Percentiles rank a stretch among this genome's conserved stretches.
phyloP scores from a whole-genome alignment of 2,329 filamentous ascomycete species.

The Aspergillus piperis region DNA sequence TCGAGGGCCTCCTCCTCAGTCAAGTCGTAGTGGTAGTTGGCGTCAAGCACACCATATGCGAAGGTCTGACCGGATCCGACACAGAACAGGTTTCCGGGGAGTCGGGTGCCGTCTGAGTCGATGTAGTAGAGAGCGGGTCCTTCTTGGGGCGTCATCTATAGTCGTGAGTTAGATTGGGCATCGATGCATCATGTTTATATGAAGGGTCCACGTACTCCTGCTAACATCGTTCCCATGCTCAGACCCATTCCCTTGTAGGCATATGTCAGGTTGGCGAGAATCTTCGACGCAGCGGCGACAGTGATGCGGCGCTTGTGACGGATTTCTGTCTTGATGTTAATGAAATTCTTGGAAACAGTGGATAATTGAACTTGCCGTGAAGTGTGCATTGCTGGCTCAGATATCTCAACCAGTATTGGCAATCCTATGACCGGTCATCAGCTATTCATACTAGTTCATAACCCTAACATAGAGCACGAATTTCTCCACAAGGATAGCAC shows the following conservation, averaged over 20 bases:
- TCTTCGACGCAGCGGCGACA: conserved; percentile 95
- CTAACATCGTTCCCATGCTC: conserved; percentile 99
- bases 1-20: conserved; percentile 85
- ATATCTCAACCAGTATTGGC: conserved; percentile 99
- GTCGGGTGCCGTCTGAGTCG: conserved; percentile 91
- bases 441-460: not conserved
- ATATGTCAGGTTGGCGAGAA: conserved; percentile 97
- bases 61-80: conserved; percentile 98
- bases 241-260: conserved; percentile 98
- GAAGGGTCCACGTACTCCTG: conserved; percentile 75
- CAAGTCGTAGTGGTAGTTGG: conserved; percentile 90
- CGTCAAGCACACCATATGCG: conserved; percentile 95
- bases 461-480: not conserved
- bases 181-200: not conserved
- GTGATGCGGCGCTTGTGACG: conserved; percentile 98
- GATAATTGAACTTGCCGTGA: conserved; percentile 58
- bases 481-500: not conserved
- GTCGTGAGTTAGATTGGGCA: not conserved
- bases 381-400: conserved; percentile 98
- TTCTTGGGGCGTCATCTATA: conserved; percentile 67
- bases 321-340: conserved; percentile 59
- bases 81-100: conserved; percentile 95
- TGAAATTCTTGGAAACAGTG: not conserved
- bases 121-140: conserved; percentile 98
- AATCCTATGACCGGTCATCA: conserved; percentile 62